Base-by-base conservation (phyloP, 2,329 filamentous ascomycete genomes). In the Microascus cirrosus region DNA sequence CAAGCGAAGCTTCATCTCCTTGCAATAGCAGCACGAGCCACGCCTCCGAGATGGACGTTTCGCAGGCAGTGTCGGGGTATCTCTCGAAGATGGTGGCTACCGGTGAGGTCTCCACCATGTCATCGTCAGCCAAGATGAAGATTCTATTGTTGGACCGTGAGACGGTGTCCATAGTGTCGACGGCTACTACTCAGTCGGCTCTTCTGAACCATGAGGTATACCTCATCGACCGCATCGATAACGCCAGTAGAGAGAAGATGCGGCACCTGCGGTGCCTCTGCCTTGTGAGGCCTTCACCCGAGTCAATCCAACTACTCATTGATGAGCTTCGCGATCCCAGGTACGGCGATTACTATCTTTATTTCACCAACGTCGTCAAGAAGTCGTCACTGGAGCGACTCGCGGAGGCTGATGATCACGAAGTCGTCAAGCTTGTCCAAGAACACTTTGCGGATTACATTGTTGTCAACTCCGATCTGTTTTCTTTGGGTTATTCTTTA, bases 401-500 rank as follows among this genome's bases (percentile, higher is more conserved):
- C 51, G 94, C 94, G 36, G 95, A 99, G 76, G 92, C 94, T 28
- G 94, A 99, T 69, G 92, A 96, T 65, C 91, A 99, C 68, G 95
- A 99, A 73, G 90, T 99, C 39, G 93, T 99, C 62, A 95, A 92
- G 68, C 79, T 84, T 13, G 88, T 99, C 1, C 92, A 97, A 68
- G 94, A 99, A 73, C 90, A 95, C 69, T 99, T 97, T 71, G 91
- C 93, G 61, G 94, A 99, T 70, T 99, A 93, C 68, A 82, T 94
- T 53, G 91, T 96, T 67, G 84, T 97, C 68, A 99, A 99, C 67
- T 90, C 92, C 1, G 95, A 99, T 66, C 78, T 99, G 1, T 95
- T 94, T 71, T 90, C 90, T 4, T 74, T 96, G 57, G 85, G 87
- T 60, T 74, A 96, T 45, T 79, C 80, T 3, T 84, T 85, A 60